phyloP scores from a whole-genome alignment of 805 yeast genomes.

The Candida schatavii region DNA sequence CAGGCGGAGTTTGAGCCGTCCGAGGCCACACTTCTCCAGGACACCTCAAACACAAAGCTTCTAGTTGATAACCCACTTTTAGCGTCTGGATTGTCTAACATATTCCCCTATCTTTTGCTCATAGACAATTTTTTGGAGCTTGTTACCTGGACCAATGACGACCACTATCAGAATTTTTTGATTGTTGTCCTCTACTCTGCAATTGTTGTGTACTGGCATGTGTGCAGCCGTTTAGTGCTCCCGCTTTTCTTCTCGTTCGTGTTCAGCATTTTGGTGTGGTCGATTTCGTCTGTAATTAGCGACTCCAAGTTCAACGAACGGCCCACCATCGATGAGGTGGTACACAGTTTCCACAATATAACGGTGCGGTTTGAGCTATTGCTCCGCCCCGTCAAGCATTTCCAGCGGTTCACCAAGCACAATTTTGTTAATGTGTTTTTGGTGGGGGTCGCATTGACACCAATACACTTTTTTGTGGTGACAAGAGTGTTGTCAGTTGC shows the following conservation, averaged over 20 bases:
- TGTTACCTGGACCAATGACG: conserved; percentile 55
- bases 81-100: conserved; percentile 44
- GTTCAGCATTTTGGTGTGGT: conserved; percentile 45
- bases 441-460: conserved; percentile 37
- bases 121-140: conserved; percentile 44
- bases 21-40: conserved; percentile 30
- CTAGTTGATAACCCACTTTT: conserved; percentile 44
- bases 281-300: conserved; percentile 37
- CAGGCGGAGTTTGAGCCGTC: conserved; percentile 36
- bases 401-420: conserved; percentile 17
- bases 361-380: conserved; percentile 40
- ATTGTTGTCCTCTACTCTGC: conserved; percentile 36
- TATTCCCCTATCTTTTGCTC: conserved; percentile 46
- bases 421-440: conserved; percentile 29
- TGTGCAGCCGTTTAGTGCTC: conserved; percentile 30
- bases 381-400: conserved; percentile 35
- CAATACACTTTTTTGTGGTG: conserved; percentile 40
- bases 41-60: conserved; percentile 27
- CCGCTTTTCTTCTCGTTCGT: conserved; percentile 38
- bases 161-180: conserved; percentile 46
- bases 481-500: conserved; percentile 30
- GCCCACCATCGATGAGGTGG: conserved; percentile 53
- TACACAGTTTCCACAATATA: conserved; percentile 47
- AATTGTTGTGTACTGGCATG: conserved; percentile 43
- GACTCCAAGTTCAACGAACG: conserved; percentile 43